Conservation (phyloP, 2,329 filamentous ascomycete species). For the Keithomyces neogunnii region DNA sequence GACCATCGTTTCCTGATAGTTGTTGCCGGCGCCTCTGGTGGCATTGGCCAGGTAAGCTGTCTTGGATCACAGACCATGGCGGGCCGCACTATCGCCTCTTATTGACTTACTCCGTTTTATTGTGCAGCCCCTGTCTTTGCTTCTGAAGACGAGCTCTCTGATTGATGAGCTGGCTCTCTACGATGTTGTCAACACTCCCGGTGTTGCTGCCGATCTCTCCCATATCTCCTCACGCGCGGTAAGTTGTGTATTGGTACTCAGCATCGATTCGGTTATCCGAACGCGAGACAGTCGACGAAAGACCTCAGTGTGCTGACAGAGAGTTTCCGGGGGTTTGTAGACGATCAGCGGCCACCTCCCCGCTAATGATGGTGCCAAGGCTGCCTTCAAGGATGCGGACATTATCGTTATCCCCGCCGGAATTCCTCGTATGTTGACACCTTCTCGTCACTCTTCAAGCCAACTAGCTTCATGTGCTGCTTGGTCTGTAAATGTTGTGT, state of each 20-base stretch:
- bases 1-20: constrained; percentile 30
- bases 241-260: constrained; percentile 18
- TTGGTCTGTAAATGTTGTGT: not conserved
- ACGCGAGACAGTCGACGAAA: not conserved
- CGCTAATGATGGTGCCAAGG: constrained; percentile 74
- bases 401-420: constrained; percentile 96
- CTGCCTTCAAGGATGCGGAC: constrained; percentile 85
- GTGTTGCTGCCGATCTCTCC: constrained; percentile 90
- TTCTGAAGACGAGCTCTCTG: constrained; percentile 83
- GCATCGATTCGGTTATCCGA: constrained; percentile 4
- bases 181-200: constrained; percentile 98
- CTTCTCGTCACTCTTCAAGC: not conserved
- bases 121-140: constrained; percentile 79
- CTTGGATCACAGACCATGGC: not conserved
- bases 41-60: constrained; percentile 82
- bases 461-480: not conserved
- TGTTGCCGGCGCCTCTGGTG: constrained; percentile 93
- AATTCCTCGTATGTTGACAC: constrained; percentile 69
- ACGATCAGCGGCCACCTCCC: constrained; percentile 85
- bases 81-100: too few relatives aligned
- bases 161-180: constrained; percentile 92
- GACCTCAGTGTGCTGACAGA: not conserved
- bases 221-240: constrained; percentile 91
- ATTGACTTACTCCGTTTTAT: not conserved
- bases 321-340: constrained; percentile 31